Conservation (phyloP, 2,329 filamentous ascomycete genomes). For the Aspergillus candidus region DNA sequence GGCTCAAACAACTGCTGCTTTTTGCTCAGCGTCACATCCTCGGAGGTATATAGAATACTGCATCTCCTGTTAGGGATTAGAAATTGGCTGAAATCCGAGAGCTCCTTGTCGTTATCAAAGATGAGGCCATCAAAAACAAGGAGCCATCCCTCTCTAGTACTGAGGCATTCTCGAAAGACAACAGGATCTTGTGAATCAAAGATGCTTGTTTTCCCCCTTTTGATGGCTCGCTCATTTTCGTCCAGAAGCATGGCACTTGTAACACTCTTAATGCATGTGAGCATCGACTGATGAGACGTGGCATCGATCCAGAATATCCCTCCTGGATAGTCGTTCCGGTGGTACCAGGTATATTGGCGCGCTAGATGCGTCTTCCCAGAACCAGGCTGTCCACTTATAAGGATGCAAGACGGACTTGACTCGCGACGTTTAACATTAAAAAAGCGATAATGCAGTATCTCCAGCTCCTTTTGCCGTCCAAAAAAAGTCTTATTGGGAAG, state of each 20-base stretch:
- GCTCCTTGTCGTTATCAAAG: conserved; percentile 51
- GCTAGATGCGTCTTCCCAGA: conserved; percentile 65
- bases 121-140: conserved; percentile 62
- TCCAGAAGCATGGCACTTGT: conserved; percentile 51
- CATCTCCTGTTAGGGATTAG: conserved; percentile 60
- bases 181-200: conserved; percentile 44
- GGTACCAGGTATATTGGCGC: conserved; percentile 59
- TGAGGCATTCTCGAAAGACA: conserved; percentile 57
- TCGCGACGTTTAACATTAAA: conserved; percentile 52
- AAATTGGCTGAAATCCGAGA: conserved; percentile 49
- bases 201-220: conserved; percentile 36
- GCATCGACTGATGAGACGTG: conserved; percentile 53
- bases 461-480: conserved; percentile 55
- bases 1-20: conserved; percentile 56
- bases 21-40: conserved; percentile 53
- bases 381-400: conserved; percentile 60
- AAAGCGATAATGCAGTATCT: conserved; percentile 54
- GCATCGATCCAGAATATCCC: conserved; percentile 66
- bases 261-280: conserved; percentile 61
- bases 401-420: conserved; percentile 55
- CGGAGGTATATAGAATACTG: conserved; percentile 63
- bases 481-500: conserved; percentile 59
- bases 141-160: conserved; percentile 57
- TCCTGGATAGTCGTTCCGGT: conserved; percentile 55
- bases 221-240: conserved; percentile 35